Percentiles rank a stretch among this genome's conserved stretches.
phyloP scores from a whole-genome alignment of 305 asterid genomes.

The Fraxinus sp. region DNA sequence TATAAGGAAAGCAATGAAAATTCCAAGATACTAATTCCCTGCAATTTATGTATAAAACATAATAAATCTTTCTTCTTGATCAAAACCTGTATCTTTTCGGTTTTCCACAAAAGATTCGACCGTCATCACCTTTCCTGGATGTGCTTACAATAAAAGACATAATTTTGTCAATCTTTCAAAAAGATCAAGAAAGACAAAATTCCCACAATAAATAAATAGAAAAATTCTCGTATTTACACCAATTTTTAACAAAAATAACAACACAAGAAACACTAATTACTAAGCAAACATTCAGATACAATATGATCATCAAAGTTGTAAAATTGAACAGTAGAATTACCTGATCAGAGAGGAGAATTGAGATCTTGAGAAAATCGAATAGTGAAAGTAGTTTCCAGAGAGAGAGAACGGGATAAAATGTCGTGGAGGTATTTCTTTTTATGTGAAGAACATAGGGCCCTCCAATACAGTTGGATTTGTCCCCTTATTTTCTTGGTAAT shows the following conservation, averaged over 20 bases:
- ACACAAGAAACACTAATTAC: not conserved
- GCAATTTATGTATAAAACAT: not conserved
- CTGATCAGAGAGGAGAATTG: conserved; percentile 23
- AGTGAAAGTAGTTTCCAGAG: conserved; percentile 8
- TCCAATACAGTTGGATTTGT: not conserved
- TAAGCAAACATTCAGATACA: not conserved
- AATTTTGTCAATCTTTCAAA: not conserved
- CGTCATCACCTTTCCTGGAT: not conserved
- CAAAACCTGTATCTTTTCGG: not conserved
- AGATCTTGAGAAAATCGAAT: conserved; percentile 14
- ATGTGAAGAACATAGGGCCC: conserved; percentile 20
- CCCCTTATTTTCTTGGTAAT: not conserved
- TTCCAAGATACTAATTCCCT: not conserved
- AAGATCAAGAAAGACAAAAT: not conserved
- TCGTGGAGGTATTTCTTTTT: not conserved
- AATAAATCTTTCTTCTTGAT: not conserved
- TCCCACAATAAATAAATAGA: not conserved
- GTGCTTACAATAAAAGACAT: not conserved
- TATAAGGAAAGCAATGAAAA: not conserved
- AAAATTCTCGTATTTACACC: not conserved
- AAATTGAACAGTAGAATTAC: conserved; percentile 25
- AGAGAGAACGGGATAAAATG: not conserved
- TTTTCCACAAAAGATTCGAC: not conserved
- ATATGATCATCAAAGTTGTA: not conserved
- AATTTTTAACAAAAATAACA: not conserved